Evolutionary conservation across 192 early-diverging fungal genomes (phyloP).

Genomic region (Coemansia sp.): DNA sequence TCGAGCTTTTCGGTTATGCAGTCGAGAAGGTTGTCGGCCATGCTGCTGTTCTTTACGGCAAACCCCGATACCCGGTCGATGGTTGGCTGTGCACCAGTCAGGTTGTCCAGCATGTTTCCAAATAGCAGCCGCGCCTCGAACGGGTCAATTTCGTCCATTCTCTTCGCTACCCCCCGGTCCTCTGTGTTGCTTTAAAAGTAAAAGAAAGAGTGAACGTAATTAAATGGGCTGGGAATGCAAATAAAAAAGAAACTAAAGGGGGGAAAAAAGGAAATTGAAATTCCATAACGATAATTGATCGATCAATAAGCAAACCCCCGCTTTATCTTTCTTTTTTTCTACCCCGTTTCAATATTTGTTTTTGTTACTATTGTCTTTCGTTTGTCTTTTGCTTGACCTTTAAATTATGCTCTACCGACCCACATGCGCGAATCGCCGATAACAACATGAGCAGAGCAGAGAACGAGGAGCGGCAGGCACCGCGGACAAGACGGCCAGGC

Average conservation of each 20-base stretch:
- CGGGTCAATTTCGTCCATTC: constrained; percentile 54
- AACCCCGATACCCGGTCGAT: constrained; percentile 47
- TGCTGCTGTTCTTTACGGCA: constrained; percentile 37
- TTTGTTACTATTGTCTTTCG: background rate
- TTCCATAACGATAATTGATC: too few species aligned
- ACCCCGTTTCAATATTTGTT: background rate
- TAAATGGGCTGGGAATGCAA: too few species aligned
- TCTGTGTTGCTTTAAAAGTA: too few species aligned
- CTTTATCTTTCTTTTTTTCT: too few species aligned
- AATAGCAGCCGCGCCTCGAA: constrained; percentile 55
- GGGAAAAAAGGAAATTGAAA: too few species aligned
- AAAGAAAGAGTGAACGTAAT: too few species aligned
- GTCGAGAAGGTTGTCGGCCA: constrained; percentile 50
- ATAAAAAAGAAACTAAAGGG: too few species aligned
- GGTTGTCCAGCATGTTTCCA: constrained; percentile 53
- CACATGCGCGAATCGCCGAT: background rate
- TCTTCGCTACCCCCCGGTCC: background rate
- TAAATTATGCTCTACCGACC: background rate
- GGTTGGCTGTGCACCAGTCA: constrained; percentile 46
- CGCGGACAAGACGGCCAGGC: background rate
- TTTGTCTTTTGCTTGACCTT: background rate
- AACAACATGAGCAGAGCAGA: background rate
- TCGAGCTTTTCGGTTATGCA: constrained; percentile 55
- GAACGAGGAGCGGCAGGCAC: too few species aligned
- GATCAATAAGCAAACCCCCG: too few species aligned